Evolutionary conservation across 176 grass and related monocot genomes (phyloP), one percentile per base, ranked within the genome.

Genomic region (Raddia guianensis): DNA sequence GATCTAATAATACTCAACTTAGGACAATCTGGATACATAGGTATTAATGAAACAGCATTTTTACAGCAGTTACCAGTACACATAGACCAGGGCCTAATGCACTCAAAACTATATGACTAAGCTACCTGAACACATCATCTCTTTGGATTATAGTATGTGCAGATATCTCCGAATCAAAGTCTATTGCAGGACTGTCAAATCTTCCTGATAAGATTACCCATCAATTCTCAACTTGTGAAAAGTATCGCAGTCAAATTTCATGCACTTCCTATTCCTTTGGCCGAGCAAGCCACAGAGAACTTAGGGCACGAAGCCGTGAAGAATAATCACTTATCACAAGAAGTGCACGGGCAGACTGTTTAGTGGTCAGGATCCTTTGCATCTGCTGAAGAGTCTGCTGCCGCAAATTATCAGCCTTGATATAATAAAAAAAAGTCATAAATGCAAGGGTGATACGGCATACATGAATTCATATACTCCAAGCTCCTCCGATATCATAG

Each of bases 221-320:
- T 12, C 11, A 52, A 43, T 34, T 43, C 54, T 61, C 60, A 88
- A 74, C 73, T 19, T 43, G 67, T 54, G 43, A 72, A 76, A 68
- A 64, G 82, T 59, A 43, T 66, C 56, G 56, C 71, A 43, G 70
- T 72, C 64, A 85, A 59, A 50, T 82, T 35, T 53, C 33, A 50
- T n/a, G 50, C 0, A 0, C 49, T 86, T 81, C 46, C 84, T 91
- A 94, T 78, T 98, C 95, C 59, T 89, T 89, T 2, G 95, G 95
- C 47, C 95, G 83, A 83, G 95, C 95, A 81, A 98, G 92, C 95
- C 95, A 98, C 27, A 98, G 86, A 78, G 95, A 98, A 69, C 95
- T 98, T 75, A 98, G 75, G 77, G 95, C 95, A 75, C 95, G 91
- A 66, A 98, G 92, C 14, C 95, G 86, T 20, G 95, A 98, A 60